Evolutionary conservation across 2,329 filamentous ascomycete genomes (phyloP), one percentile per base, ranked within the genome.

Genomic region (Monilinia laxa): DNA sequence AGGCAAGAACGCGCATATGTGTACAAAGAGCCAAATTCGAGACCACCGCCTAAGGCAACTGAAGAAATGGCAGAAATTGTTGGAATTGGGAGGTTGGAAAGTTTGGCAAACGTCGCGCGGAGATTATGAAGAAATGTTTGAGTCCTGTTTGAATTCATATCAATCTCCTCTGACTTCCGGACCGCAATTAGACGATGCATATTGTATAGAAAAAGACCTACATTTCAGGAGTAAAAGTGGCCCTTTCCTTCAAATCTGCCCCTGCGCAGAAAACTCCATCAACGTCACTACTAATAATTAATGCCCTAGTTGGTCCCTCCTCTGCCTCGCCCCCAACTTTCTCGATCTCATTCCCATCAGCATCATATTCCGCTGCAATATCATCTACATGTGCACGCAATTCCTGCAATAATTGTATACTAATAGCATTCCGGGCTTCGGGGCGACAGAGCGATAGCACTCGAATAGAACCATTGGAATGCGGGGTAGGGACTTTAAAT

Each of bases 11-110:
- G 71, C 95, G 92, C 79, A 99, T 87, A 78, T 95, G 88, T 1
- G 94, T 96, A 72, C 90, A 88, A 9, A 99, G 87, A 1, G 93
- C 94, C 64, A 99, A 99, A 86, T 80, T 99, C 95, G 71, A 99
- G 88, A 57, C 95, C 95, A 74, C 95, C 95, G 70, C 95, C 95
- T 40, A 98, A 89, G 7, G 95, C 95, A 67, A 91, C 81, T 60
- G 91, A 95, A 65, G 90, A 90, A 69, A 99, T 87, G 67, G 93
- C 93, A 4, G 91, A 89, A 76, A 99, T 94, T 62, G 94, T 96
- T 38, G 95, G 95, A 72, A 98, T 88, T 18, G 90, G 91, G 53
- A 99, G 88, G 68, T 82, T 78, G 38, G 91, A 84, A 68, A 99
- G 85, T 53, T 85, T 82, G 52, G 85, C 81, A 75, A 99, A 88